A percentile compares a stretch with the other conserved stretches of the same genome.
These are phyloP conservation scores for Trichoderma atrobrunneum DNA, from an alignment of 2,329 filamentous ascomycete species.

Conservation along the genomic window DNA sequence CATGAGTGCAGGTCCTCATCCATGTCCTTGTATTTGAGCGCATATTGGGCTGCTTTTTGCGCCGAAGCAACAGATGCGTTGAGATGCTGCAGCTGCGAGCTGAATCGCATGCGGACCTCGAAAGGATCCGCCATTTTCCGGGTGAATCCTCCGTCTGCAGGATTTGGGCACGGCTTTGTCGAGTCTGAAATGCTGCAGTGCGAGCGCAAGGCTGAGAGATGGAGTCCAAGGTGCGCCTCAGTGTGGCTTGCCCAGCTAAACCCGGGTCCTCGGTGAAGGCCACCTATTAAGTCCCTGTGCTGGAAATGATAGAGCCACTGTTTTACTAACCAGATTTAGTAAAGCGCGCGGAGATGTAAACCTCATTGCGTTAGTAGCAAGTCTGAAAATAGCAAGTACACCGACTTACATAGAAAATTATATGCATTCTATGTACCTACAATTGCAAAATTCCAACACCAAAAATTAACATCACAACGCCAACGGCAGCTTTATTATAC, in stretches of 20 bases:
- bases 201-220: conserved; percentile 4
- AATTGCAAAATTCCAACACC: too few species aligned
- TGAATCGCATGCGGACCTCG: conserved; percentile 98
- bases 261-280: conserved; percentile 15
- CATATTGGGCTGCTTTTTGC: conserved; percentile 92
- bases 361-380: too few species aligned
- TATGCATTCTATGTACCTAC: too few species aligned
- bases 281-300: too few species aligned
- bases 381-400: too few species aligned
- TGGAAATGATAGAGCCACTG: too few species aligned
- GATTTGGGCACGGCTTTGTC: not conserved
- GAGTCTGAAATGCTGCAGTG: conserved; percentile 6
- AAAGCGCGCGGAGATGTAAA: too few species aligned
- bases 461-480: too few species aligned
- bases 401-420: too few species aligned
- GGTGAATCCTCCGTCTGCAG: not conserved
- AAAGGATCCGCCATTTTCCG: conserved; percentile 73
- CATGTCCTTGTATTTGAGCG: conserved; percentile 88
- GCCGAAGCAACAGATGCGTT: conserved; percentile 86
- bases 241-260: not conserved
- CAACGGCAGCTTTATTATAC: too few species aligned
- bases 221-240: conserved; percentile 9
- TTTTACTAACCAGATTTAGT: too few species aligned
- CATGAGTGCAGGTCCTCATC: conserved; percentile 97
- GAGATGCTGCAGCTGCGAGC: conserved; percentile 80